phyloP scores from a whole-genome alignment of 306 rosid genomes.

The Trifolium repens region DNA sequence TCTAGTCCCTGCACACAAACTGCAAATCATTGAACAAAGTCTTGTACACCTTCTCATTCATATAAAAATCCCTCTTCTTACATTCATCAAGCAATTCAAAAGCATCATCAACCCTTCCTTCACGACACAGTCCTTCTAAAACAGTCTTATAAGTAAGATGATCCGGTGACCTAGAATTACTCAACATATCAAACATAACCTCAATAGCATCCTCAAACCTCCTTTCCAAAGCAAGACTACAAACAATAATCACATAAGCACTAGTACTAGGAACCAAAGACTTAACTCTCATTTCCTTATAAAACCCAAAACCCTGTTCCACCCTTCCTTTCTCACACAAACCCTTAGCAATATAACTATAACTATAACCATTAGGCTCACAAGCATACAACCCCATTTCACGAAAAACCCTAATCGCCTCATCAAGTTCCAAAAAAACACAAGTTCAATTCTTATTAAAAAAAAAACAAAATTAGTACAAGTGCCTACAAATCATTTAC shows the following conservation, averaged over 20 bases:
- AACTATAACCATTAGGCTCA: constrained; percentile 77
- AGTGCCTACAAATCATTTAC: too few species aligned
- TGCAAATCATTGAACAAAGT: constrained; percentile 67
- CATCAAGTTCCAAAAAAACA: constrained; percentile 61
- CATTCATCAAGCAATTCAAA: constrained; percentile 74
- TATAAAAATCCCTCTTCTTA: constrained; percentile 59
- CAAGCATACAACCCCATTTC: constrained; percentile 92
- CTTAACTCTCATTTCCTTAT: constrained; percentile 73
- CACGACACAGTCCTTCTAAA: constrained; percentile 77
- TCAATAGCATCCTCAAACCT: constrained; percentile 72
- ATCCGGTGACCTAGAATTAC: constrained; percentile 71
- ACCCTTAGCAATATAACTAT: constrained; percentile 75
- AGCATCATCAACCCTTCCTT: constrained; percentile 64
- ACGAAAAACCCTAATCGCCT: constrained; percentile 69
- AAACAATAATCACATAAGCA: constrained; percentile 65
- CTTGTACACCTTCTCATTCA: constrained; percentile 62
- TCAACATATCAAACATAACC: constrained; percentile 78
- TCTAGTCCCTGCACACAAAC: constrained; percentile 46
- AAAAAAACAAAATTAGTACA: too few species aligned
- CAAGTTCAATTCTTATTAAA: too few species aligned
- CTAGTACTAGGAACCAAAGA: constrained; percentile 66
- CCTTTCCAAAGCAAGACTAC: constrained; percentile 69
- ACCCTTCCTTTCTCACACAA: constrained; percentile 97
- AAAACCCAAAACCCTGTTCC: constrained; percentile 70
- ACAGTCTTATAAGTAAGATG: constrained; percentile 79